Evolutionary conservation across 768 basidiomycete genomes (phyloP), one percentile per base, ranked within the genome.

Genomic region (Tylopilus plumbeoviolaceoides): DNA sequence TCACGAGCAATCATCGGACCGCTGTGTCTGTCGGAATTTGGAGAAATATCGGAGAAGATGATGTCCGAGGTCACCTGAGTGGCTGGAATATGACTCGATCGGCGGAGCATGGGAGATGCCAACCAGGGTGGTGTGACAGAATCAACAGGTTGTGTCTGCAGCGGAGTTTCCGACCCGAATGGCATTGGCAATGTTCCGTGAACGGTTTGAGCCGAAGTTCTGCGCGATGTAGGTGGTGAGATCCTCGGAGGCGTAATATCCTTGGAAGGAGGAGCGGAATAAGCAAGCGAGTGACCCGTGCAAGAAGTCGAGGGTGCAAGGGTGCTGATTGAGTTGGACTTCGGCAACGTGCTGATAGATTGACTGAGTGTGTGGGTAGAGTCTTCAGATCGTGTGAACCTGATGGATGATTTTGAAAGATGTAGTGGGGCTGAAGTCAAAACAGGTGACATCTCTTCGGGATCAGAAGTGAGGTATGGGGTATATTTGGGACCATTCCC

Each of bases 301-400:
- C 30, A 30, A 7, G 30, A 30, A 30, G 30, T 60, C n/a, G 67
- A 57, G 6, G 60, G 59, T 9, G 67, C 53, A 15, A 70, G 58
- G 2, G 67, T 70, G 27, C 59, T 62, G 31, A 58, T 59, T 1
- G 67, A 70, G 51, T 58, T 63, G 48, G 54, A 60, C 38, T 59
- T 62, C 42, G 57, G 62, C 18, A 69, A 50, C 12, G 66, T 69
- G 31, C 43, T 23, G 18, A 46, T 52, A 0, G 69, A 70, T 30
- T 52, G 60, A 44, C 48, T 55, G 45, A 57, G 53, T 9, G 57
- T 62, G 31, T 45, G 59, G 35, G 38, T 57, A 9, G 61, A 64
- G 55, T 59, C 62, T 21, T 52, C 47, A 14, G 59, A 65, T 57
- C 38, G 64, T 30, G 44, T 25, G 41, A 53, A 25, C n/a, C 45